These are phyloP conservation scores for Suillus cothurnatus DNA, from an alignment of 768 basidiomycete species.

Conservation along the genomic window DNA sequence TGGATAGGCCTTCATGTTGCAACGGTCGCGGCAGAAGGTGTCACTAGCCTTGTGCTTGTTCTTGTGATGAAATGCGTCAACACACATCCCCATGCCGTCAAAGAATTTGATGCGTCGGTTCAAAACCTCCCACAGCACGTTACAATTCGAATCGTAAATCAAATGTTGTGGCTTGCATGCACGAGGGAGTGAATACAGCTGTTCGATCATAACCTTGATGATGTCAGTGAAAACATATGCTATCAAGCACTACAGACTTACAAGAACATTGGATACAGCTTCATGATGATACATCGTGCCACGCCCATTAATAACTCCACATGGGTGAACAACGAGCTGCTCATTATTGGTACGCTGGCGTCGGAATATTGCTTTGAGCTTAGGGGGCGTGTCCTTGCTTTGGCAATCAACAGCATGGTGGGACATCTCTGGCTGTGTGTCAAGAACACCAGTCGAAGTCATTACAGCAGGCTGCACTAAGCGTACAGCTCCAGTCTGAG, in stretches of 20 bases:
- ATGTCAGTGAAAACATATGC: too few relatives aligned
- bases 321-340: slow-evolving; percentile 34
- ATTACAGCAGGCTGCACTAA: not conserved
- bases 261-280: slow-evolving; percentile 21
- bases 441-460: not conserved
- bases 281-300: slow-evolving; percentile 12
- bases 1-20: slow-evolving; percentile 28
- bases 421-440: too few relatives aligned
- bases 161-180: slow-evolving; percentile 2
- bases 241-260: slow-evolving; percentile 10
- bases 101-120: slow-evolving; percentile 11
- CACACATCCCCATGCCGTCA: slow-evolving; percentile 27
- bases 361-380: slow-evolving; percentile 29
- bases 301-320: slow-evolving; percentile 35
- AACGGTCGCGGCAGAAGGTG: not conserved
- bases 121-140: not conserved
- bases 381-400: too few relatives aligned
- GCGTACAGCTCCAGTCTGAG: not conserved
- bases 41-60: slow-evolving; percentile 16
- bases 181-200: not conserved
- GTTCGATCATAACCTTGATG: not conserved
- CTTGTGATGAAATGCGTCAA: slow-evolving; percentile 42
- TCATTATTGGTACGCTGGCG: slow-evolving; percentile 37
- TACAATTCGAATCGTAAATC: slow-evolving; percentile 28
- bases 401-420: too few relatives aligned